Percentiles rank a stretch among this genome's conserved stretches.
Evolutionary conservation across 2,329 filamentous ascomycete species (phyloP).

Genomic region (Zasmidium cellare): DNA sequence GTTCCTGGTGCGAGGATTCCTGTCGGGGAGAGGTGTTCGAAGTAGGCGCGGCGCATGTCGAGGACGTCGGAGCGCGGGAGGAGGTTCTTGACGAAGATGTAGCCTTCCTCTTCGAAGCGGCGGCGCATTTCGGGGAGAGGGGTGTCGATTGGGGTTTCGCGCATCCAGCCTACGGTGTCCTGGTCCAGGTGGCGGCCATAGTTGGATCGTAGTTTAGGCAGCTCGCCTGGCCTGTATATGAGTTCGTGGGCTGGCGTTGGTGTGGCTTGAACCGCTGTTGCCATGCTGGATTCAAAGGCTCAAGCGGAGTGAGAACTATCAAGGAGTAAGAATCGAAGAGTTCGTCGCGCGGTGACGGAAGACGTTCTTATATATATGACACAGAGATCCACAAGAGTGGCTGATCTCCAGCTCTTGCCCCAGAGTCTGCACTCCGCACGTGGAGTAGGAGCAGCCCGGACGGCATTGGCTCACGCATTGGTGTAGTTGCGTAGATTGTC

Average conservation of each 20-base stretch:
- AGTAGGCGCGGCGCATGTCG: slow-evolving; percentile 42
- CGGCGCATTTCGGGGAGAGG: slow-evolving; percentile 41
- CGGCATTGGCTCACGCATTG: not conserved
- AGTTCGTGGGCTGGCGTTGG: slow-evolving; percentile 28
- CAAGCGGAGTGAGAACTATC: too few relatives aligned
- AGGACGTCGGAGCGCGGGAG: slow-evolving; percentile 46
- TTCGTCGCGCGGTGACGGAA: not conserved
- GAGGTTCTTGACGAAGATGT: slow-evolving; percentile 45
- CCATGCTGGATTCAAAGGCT: slow-evolving; percentile 11
- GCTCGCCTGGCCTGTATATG: slow-evolving; percentile 22
- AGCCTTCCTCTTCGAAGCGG: slow-evolving; percentile 42
- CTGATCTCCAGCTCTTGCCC: not conserved
- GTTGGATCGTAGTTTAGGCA: slow-evolving; percentile 32
- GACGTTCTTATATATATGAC: not conserved
- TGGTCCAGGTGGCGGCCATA: slow-evolving; percentile 29
- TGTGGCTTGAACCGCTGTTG: slow-evolving; percentile 17
- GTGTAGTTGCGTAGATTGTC: not conserved
- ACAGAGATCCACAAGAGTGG: not conserved
- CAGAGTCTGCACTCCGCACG: not conserved
- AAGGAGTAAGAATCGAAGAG: too few relatives aligned
- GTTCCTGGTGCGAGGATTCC: slow-evolving; percentile 42
- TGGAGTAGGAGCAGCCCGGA: not conserved
- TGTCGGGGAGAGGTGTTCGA: slow-evolving; percentile 39
- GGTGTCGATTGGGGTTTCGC: slow-evolving; percentile 35
- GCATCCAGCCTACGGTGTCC: slow-evolving; percentile 35